phyloP scores from a whole-genome alignment of 805 yeast species.

The Metschnikowia similis region DNA sequence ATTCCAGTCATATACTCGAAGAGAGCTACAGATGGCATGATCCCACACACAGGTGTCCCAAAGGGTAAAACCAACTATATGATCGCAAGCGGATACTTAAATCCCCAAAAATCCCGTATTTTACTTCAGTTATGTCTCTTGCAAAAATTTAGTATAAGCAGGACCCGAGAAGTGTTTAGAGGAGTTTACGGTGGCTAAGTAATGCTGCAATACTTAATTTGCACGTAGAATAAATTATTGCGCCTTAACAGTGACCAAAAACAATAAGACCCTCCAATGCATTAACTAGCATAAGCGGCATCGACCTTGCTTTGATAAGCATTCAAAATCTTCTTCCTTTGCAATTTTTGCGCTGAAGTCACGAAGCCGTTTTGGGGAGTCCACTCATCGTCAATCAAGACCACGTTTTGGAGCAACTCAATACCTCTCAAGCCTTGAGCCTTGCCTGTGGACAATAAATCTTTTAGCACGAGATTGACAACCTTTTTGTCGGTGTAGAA shows the following conservation, averaged over 20 bases:
- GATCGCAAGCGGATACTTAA: slow-evolving; percentile 61
- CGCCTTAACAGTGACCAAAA: background rate
- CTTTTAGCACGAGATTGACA: slow-evolving; percentile 47
- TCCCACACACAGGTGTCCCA: slow-evolving; percentile 49
- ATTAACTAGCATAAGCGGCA: slow-evolving; percentile 43
- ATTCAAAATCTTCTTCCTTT: slow-evolving; percentile 81
- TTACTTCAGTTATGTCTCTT: slow-evolving; percentile 53
- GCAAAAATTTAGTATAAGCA: slow-evolving; percentile 32
- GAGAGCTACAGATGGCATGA: slow-evolving; percentile 69
- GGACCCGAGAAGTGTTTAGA: slow-evolving; percentile 43
- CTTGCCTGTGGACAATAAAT: slow-evolving; percentile 71
- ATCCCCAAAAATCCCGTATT: slow-evolving; percentile 61
- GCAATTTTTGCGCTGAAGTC: slow-evolving; percentile 93
- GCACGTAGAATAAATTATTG: background rate
- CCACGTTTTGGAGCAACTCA: slow-evolving; percentile 77
- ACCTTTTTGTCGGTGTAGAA: slow-evolving; percentile 57
- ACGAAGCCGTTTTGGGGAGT: slow-evolving; percentile 94
- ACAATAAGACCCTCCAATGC: background rate
- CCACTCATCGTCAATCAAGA: slow-evolving; percentile 88
- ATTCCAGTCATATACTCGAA: slow-evolving; percentile 62
- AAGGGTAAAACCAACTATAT: slow-evolving; percentile 11
- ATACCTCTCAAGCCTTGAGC: slow-evolving; percentile 79
- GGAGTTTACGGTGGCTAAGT: slow-evolving; percentile 39
- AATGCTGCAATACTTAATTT: background rate
- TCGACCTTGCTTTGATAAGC: slow-evolving; percentile 67